phyloP scores from a whole-genome alignment of 202 grass and related monocot genomes.

The Schoenoplectus tabernaemontani region DNA sequence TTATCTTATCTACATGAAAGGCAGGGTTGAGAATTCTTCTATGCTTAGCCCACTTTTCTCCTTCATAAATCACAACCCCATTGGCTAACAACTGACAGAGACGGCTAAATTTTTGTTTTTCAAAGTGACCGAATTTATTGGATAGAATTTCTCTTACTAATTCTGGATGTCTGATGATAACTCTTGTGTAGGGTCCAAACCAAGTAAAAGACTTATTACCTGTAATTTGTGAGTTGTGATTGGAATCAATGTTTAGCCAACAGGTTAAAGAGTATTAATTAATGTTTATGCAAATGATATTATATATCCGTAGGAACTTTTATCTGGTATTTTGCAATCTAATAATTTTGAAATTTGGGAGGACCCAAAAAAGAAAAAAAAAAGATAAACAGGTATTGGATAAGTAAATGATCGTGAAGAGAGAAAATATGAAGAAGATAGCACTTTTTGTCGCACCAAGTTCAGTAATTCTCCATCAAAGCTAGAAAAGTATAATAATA shows the following conservation, averaged over 20 bases:
- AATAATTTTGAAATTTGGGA: not conserved
- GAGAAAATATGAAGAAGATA: no score
- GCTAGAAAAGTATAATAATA: no score
- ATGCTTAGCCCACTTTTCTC: conserved; percentile 74
- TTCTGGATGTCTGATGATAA: conserved; percentile 44
- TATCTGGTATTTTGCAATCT: not conserved
- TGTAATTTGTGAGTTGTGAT: conserved; percentile 6
- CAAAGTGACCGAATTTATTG: conserved; percentile 52
- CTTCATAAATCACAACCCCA: conserved; percentile 40
- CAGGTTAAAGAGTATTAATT: not conserved
- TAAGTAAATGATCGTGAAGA: no score
- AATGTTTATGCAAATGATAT: not conserved
- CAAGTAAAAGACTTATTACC: conserved; percentile 51
- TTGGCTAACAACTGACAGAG: conserved; percentile 8
- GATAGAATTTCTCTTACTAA: conserved; percentile 45
- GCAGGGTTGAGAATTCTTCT: conserved; percentile 71
- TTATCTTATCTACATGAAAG: conserved; percentile 70
- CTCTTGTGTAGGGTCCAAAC: conserved; percentile 42
- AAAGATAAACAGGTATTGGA: no score
- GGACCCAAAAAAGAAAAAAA: no score
- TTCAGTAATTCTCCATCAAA: no score
- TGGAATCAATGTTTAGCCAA: not conserved
- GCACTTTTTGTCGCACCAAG: no score
- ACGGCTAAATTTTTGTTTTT: conserved; percentile 24
- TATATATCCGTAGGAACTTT: not conserved